phyloP scores from a whole-genome alignment of 1,139 yeast genomes.

The Diutina scorzettiae region DNA sequence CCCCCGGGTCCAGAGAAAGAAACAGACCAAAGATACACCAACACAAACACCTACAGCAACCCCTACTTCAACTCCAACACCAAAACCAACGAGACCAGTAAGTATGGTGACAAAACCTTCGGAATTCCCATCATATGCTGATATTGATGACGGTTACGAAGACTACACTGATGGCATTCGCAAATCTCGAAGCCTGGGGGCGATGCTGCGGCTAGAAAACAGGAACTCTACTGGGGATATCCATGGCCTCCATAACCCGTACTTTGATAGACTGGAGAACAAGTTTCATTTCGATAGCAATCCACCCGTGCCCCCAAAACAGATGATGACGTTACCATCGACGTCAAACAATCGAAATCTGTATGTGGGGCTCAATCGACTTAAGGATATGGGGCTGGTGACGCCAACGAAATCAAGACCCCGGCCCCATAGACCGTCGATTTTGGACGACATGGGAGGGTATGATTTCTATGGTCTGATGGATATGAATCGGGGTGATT shows the following conservation, averaged over 20 bases:
- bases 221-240: neutral
- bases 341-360: neutral
- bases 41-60: no score
- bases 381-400: neutral
- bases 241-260: neutral
- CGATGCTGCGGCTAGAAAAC: neutral
- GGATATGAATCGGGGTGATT: neutral
- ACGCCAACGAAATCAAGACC: neutral
- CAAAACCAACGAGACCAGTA: no score
- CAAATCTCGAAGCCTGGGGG: neutral
- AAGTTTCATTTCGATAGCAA: neutral
- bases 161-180: neutral
- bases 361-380: conserved; percentile 6
- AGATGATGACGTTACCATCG: conserved; percentile 3
- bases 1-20: neutral
- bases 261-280: neutral
- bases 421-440: no score
- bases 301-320: neutral
- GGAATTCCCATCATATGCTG: neutral
- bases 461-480: conserved; percentile 3
- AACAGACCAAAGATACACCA: no score
- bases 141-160: conserved; percentile 2
- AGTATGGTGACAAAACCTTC: no score
- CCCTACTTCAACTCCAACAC: no score
- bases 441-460: neutral